Base-by-base conservation (phyloP, 179 eudicot genomes). In the Carnegiea gigantea region DNA sequence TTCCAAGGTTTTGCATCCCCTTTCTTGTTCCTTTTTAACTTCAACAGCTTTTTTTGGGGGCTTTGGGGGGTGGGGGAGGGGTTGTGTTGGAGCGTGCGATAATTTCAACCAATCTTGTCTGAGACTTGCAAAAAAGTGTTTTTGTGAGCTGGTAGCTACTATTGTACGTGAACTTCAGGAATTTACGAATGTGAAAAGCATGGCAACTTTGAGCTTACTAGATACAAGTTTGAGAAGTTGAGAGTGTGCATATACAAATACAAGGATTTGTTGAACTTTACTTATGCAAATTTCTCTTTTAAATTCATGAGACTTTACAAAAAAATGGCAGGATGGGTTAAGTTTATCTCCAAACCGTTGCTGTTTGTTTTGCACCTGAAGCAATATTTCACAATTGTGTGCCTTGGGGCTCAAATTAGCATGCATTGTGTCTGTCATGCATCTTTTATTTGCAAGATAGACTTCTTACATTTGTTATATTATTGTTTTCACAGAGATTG, bases 111-210 rank as follows among this genome's bases (percentile, higher is more conserved):
- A 7, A 44, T 53, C 36, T 26, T 30, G 28, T 76, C 23, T 57
- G 38, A 70, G 70, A 43, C n/a, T 20, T 21, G 4, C 20, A 2
- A 81, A 44, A 65, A 92, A 95, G 97, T 98, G 75, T 98, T 93
- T 64, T 95, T 92, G 82, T 40, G 98, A 93, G 89, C 92, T 95
- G 80, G 98, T 91, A 93, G 97, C 98, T 33, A 97, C 97, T 60
- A 92, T 95, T 88, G 89, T 93, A 87, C 97, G 98, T 67, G 98
- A 95, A 86, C 97, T 93, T 48, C 14, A 48, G 12, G 53, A 48
- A 48, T 9, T 48, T 48, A 48, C 53, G 7, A 48, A 48, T 48
- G 53, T 48, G 13, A 11, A 13, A 48, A 48, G 15, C 15, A 48
- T 48, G 53, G 53, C 53, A 48, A 48, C 53, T 48, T 48, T 48